These are phyloP conservation scores for Fusarium anthophilum DNA, from an alignment of 2,329 filamentous ascomycete species.

Conservation along the genomic window DNA sequence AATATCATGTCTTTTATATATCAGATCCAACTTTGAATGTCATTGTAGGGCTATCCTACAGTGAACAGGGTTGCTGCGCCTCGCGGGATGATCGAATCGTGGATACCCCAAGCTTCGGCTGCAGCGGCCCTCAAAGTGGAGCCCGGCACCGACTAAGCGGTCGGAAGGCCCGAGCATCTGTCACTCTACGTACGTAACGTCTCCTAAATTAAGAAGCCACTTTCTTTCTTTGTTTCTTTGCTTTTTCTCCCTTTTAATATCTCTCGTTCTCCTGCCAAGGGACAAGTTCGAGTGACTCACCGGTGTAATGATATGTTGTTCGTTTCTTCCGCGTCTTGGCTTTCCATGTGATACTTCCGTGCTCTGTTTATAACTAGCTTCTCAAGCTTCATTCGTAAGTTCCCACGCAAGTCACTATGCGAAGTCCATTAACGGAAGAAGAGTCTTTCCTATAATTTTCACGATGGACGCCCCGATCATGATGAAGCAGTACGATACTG, in stretches of 20 bases:
- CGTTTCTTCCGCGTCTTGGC: neutral
- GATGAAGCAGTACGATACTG: neutral
- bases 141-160: neutral
- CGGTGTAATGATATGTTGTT: neutral
- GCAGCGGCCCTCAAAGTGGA: slow-evolving; percentile 9
- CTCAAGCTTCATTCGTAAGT: neutral
- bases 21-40: neutral
- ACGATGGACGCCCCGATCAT: neutral
- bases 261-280: neutral
- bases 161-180: slow-evolving; percentile 6
- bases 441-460: neutral
- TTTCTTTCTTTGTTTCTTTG: neutral
- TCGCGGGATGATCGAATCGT: slow-evolving; percentile 10
- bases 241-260: neutral
- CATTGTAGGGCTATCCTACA: neutral
- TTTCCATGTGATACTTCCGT: neutral
- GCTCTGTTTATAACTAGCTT: neutral
- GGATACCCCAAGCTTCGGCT: slow-evolving; percentile 14
- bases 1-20: rapidly evolving
- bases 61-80: slow-evolving; percentile 18
- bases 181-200: neutral
- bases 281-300: neutral
- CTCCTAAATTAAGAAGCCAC: neutral
- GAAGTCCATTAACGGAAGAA: neutral
- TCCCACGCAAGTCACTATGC: rapidly evolving